Evolutionary conservation across 148 eudicot species (phyloP).

Genomic region (Silene uniflora): DNA sequence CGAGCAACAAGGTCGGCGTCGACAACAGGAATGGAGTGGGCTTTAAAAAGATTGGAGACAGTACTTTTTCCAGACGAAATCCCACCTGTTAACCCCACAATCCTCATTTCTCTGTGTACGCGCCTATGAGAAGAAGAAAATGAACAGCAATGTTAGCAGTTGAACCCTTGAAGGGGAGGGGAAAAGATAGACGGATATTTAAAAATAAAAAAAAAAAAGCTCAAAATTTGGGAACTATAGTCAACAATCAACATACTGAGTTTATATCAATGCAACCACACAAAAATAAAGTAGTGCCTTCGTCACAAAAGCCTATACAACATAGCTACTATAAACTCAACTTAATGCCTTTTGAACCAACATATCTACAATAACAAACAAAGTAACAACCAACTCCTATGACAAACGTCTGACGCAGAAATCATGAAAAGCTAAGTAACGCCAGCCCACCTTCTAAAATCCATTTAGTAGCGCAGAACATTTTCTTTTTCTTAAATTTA

Average conservation of each 20-base stretch:
- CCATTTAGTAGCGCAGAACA: too few relatives aligned
- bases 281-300: not conserved
- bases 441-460: too few relatives aligned
- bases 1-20: constrained; percentile 94
- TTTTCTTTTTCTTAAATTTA: too few relatives aligned
- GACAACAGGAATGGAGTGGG: constrained; percentile 65
- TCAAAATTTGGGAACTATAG: too few relatives aligned
- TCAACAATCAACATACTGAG: too few relatives aligned
- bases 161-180: not conserved
- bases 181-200: not conserved
- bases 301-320: not conserved
- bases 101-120: constrained; percentile 44
- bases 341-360: too few relatives aligned
- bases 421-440: too few relatives aligned
- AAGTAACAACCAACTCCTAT: too few relatives aligned
- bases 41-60: constrained; percentile 77
- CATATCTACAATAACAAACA: too few relatives aligned
- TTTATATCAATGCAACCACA: not conserved
- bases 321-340: not conserved
- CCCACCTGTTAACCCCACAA: constrained; percentile 91
- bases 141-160: not conserved
- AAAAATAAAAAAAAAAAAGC: too few relatives aligned
- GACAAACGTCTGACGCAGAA: too few relatives aligned
- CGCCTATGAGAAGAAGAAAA: not conserved
- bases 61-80: constrained; percentile 91